A percentile compares a stretch with the other conserved stretches of the same genome.
Conservation (phyloP, 331 rosid species). For the Pyracantha coccinea region DNA sequence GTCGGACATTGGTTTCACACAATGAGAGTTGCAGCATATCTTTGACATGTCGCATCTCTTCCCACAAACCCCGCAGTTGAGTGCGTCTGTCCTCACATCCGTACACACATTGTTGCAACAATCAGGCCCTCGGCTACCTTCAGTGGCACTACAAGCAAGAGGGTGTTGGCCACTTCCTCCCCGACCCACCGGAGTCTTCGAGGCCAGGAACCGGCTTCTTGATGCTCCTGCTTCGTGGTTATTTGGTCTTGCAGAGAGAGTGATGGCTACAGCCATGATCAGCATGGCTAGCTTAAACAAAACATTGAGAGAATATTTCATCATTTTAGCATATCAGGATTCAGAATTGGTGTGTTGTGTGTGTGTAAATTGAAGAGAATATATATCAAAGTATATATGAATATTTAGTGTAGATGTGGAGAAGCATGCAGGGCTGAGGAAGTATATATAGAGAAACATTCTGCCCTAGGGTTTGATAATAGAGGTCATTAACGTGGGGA, state of each 20-base stretch:
- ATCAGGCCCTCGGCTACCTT: constrained; percentile 2
- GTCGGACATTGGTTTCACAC: constrained; percentile 25
- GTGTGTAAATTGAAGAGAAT: too few relatives aligned
- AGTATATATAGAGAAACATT: background rate
- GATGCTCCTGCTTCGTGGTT: background rate
- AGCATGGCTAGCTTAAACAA: constrained; percentile 11
- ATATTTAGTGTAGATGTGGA: too few relatives aligned
- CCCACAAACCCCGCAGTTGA: background rate
- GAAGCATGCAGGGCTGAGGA: background rate
- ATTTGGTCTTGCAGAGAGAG: constrained; percentile 23
- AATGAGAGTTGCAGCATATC: background rate
- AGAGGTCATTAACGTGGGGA: too few relatives aligned
- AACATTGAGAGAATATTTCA: constrained; percentile 18
- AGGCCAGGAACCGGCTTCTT: background rate
- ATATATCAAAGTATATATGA: too few relatives aligned
- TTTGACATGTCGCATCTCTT: background rate
- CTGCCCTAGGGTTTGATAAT: too few relatives aligned
- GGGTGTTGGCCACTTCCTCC: constrained; percentile 26
- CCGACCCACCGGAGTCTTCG: background rate
- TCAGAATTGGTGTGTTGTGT: too few relatives aligned
- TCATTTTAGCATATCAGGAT: too few relatives aligned
- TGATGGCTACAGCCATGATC: constrained; percentile 17
- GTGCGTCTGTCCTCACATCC: background rate
- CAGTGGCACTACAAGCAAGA: constrained; percentile 25
- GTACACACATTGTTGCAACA: constrained; percentile 18